Conservation (phyloP, 495 filamentous ascomycete genomes). For the Tricharina praecox region DNA sequence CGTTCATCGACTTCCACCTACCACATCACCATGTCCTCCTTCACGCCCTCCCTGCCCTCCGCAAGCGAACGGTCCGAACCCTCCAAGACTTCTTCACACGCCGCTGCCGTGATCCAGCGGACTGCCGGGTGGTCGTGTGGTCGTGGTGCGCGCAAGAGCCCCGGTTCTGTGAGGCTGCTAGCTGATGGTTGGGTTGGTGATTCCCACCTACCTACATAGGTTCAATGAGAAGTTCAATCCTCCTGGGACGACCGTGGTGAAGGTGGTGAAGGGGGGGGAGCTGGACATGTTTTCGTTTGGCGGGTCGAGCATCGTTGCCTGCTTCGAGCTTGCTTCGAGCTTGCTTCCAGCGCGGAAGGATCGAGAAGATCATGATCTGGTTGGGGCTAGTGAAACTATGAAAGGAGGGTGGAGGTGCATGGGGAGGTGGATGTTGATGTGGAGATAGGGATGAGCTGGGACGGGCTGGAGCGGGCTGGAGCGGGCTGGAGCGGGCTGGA, state of each 20-base stretch:
- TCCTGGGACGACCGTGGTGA: constrained; percentile 15
- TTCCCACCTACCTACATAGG: constrained; percentile 9
- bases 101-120: constrained; percentile 26
- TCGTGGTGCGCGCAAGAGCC: constrained; percentile 25
- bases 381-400: constrained; percentile 13
- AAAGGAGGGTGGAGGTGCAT: no score
- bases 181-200: background rate
- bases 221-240: constrained; percentile 24
- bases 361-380: constrained; percentile 29
- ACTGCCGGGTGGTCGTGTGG: constrained; percentile 28
- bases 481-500: no score
- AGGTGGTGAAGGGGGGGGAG: constrained; percentile 29
- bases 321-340: no score
- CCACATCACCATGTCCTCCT: constrained; percentile 27
- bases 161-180: constrained; percentile 22
- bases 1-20: constrained; percentile 27
- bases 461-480: no score
- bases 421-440: constrained; percentile 24
- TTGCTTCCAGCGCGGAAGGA: constrained; percentile 25
- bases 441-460: constrained; percentile 28
- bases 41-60: constrained; percentile 25
- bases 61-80: constrained; percentile 24
- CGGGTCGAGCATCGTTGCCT: constrained; percentile 29
- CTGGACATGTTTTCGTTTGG: constrained; percentile 30
- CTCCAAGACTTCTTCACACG: constrained; percentile 31